phyloP scores from a whole-genome alignment of 2,329 filamentous ascomycete species.

The Elsinoe ampelina region DNA sequence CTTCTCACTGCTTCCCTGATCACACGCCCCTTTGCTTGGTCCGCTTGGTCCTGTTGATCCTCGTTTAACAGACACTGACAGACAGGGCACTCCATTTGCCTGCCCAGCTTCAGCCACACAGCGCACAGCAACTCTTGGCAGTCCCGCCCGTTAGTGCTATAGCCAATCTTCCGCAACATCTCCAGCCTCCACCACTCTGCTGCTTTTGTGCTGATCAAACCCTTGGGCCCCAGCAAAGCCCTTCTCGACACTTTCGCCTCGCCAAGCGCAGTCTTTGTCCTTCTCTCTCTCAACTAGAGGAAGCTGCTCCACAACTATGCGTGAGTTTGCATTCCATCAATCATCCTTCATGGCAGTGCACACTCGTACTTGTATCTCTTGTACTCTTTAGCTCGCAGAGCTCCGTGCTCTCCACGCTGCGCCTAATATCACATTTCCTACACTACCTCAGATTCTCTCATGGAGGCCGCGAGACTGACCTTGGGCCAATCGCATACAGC shows the following conservation, averaged over 20 bases:
- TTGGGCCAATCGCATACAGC: conserved; percentile 10
- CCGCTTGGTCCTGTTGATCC: neutral
- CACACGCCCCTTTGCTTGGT: neutral
- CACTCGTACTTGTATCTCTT: neutral
- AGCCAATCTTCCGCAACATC: conserved; percentile 5
- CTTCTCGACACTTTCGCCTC: neutral
- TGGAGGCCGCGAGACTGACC: conserved; percentile 13
- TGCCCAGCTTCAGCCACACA: neutral
- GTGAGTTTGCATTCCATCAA: conserved; percentile 7
- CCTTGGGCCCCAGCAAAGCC: neutral
- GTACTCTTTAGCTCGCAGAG: neutral
- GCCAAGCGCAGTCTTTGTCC: conserved; percentile 6
- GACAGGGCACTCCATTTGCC: neutral
- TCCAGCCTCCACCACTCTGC: neutral
- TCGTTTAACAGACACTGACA: neutral
- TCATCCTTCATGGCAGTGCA: conserved; percentile 7
- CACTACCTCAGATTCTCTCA: neutral
- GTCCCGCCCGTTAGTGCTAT: conserved; percentile 1
- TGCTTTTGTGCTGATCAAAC: conserved; percentile 2
- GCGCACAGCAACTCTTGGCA: neutral
- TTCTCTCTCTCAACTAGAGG: neutral
- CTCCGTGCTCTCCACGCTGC: neutral
- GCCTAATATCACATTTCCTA: neutral
- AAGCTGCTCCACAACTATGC: conserved; percentile 4
- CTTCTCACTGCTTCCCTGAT: neutral